A percentile compares a stretch with the other conserved stretches of the same genome.
These are phyloP conservation scores for Asterionellopsis glacialis DNA, from an alignment of 108 stramenopile species.

Conservation along the genomic window DNA sequence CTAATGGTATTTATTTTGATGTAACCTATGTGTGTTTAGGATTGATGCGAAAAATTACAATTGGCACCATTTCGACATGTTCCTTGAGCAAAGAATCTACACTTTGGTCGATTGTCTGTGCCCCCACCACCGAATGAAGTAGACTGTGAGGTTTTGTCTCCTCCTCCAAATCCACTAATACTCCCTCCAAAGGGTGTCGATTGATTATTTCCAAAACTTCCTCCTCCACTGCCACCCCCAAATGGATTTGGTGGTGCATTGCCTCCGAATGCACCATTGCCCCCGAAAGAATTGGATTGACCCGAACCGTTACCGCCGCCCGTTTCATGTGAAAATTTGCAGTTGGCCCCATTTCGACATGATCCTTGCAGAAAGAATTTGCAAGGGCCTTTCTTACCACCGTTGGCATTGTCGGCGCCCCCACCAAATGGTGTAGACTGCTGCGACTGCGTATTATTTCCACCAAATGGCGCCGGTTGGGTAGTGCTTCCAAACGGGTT, in stretches of 20 bases:
- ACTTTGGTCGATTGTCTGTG: conserved; percentile 34
- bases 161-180: neutral
- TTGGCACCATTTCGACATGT: conserved; percentile 56
- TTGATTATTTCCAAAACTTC: conserved; percentile 1
- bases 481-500: conserved; percentile 5
- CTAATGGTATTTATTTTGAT: no score
- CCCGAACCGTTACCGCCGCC: neutral
- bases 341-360: conserved; percentile 61
- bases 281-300: conserved; percentile 7
- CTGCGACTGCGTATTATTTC: neutral
- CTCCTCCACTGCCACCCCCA: conserved; percentile 6
- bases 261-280: conserved; percentile 19
- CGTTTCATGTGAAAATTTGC: conserved; percentile 57
- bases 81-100: conserved; percentile 75
- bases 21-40: neutral
- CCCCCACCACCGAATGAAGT: conserved; percentile 13
- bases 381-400: conserved; percentile 11
- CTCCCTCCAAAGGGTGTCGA: conserved; percentile 22
- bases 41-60: conserved; percentile 62
- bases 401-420: conserved; percentile 18
- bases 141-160: no score
- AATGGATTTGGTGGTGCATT: conserved; percentile 14
- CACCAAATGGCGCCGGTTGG: conserved; percentile 8
- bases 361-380: conserved; percentile 63
- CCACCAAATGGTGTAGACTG: conserved; percentile 11